Evolutionary conservation across 2,329 filamentous ascomycete species (phyloP), one percentile per base, ranked within the genome.

Genomic region (Cercospora berteroae): DNA sequence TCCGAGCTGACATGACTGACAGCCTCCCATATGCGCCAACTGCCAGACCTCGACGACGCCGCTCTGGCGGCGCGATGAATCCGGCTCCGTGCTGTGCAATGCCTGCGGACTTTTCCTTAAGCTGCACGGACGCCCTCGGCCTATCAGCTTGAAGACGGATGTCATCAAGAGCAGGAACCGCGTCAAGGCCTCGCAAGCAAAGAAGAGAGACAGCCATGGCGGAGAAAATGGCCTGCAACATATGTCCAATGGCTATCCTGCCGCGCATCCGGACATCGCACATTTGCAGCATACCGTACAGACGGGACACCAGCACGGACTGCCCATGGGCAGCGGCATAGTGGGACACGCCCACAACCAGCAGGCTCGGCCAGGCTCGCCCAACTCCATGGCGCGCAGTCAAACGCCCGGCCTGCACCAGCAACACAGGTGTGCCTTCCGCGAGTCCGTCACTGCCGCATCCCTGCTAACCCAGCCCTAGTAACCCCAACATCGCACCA

Each of bases 101-200:
- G 95, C 95, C 76, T 99, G 95, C 81, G 95, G 95, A 68, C 87
- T 99, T 66, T 99, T 98, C 81, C 87, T 98, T 76, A 99, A 99
- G 86, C 86, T 99, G 73, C 95, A 99, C 79, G 94, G 94, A 71
- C 91, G 94, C 27, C 89, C 95, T 68, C 90, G 95, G 65, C 95
- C 95, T 73, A 97, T 97, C 79, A 96, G 92, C 74, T 87, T 99
- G 75, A 99, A 99, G 86, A 98, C 95, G 59, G 95, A 99, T 84
- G 94, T 98, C 73, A 99, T 99, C 83, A 99, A 99, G 85, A 97
- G 94, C 83, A 93, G 95, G 76, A 99, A 99, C 82, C 89, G 95
- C 72, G 94, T 98, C 74, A 98, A 98, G 85, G 95, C 93, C 63
- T 86, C 94, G 75, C 87, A 91, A 70, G 88, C 89, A 57, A 96